Evolutionary conservation across 805 yeast genomes (phyloP).

Genomic region (Ogataea pilisensis): DNA sequence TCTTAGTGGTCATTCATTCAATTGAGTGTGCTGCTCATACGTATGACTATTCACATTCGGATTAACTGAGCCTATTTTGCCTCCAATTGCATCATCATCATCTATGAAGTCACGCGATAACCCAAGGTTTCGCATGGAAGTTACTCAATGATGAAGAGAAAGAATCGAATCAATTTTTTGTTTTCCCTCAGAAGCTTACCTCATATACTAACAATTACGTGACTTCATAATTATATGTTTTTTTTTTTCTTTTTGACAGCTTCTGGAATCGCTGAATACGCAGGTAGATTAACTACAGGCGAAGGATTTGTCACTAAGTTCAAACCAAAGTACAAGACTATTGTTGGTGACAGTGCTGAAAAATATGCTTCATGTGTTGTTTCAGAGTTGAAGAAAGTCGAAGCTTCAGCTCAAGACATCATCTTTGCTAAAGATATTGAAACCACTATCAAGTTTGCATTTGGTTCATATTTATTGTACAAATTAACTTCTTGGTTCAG

Average conservation of each 20-base stretch:
- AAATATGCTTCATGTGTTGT: conserved; percentile 33
- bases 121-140: no score
- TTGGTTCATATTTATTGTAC: conserved; percentile 58
- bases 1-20: no score
- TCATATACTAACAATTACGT: neutral
- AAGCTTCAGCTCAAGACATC: conserved; percentile 50
- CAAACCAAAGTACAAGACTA: conserved; percentile 50
- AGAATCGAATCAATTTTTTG: no score
- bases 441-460: conserved; percentile 69
- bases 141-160: no score
- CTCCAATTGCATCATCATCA: no score
- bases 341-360: conserved; percentile 26
- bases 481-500: conserved; percentile 74
- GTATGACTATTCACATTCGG: no score
- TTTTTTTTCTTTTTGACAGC: no score
- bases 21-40: no score
- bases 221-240: conserved; percentile 1
- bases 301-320: conserved; percentile 75
- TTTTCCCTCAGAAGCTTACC: no score
- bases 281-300: conserved; percentile 69
- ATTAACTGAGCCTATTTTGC: no score
- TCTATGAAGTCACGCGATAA: neutral
- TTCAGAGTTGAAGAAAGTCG: conserved; percentile 43
- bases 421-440: conserved; percentile 68
- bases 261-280: conserved; percentile 74